phyloP scores from a whole-genome alignment of 306 rosid species.

The Leucaena leucocephala region DNA sequence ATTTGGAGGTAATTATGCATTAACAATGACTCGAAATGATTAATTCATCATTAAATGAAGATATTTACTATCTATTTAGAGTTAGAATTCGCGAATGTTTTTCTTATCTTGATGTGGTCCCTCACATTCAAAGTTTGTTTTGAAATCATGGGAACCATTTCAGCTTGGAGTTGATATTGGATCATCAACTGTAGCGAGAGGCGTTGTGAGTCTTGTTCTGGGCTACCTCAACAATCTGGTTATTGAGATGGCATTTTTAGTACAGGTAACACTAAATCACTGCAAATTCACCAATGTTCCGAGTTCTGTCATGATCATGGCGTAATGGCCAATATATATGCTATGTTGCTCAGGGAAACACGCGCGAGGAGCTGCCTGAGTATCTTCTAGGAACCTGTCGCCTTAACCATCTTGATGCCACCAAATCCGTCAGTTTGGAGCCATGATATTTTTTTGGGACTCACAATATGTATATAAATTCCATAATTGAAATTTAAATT shows the following conservation, averaged over 20 bases:
- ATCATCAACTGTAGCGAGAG: conserved; percentile 92
- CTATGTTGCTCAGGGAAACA: conserved; percentile 66
- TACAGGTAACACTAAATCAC: conserved; percentile 62
- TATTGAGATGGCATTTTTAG: conserved; percentile 91
- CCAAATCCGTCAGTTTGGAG: conserved; percentile 61
- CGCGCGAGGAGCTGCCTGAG: conserved; percentile 93
- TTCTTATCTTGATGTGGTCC: conserved; percentile 1
- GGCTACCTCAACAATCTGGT: conserved; percentile 92
- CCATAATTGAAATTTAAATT: conserved; percentile 34
- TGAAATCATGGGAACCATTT: conserved; percentile 32
- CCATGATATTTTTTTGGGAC: conserved; percentile 35
- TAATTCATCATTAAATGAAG: background rate
- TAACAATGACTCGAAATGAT: background rate
- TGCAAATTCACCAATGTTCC: conserved; percentile 13
- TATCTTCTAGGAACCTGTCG: conserved; percentile 88
- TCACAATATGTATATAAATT: conserved; percentile 1
- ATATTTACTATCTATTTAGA: background rate
- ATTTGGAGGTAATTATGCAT: conserved; percentile 67
- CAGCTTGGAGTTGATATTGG: conserved; percentile 81
- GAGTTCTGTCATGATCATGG: background rate
- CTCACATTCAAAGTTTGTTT: conserved; percentile 27
- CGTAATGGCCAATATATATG: conserved; percentile 13
- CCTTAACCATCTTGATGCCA: conserved; percentile 81
- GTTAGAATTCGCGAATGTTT: conserved; percentile 1
- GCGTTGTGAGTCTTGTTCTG: conserved; percentile 90